Conservation (phyloP, 805 yeast species). For the Pichia sporocuriosa region DNA sequence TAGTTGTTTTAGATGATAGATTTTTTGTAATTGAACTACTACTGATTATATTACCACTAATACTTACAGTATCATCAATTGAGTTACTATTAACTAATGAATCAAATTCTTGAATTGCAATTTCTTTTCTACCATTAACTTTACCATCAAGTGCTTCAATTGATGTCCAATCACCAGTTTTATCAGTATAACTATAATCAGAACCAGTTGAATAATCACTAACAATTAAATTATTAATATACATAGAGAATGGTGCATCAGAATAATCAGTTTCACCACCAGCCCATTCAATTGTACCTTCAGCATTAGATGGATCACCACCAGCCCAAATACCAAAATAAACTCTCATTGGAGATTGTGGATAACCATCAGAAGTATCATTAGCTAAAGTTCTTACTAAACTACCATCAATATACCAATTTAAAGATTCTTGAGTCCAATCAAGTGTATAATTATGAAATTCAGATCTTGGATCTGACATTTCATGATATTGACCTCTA, state of each 20-base stretch:
- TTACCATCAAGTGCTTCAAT: constrained; percentile 51
- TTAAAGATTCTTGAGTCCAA: constrained; percentile 62
- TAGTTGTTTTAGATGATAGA: neutral
- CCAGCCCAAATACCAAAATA: constrained; percentile 77
- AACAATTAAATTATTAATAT: constrained; percentile 52
- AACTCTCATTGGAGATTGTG: constrained; percentile 77
- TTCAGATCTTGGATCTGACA: constrained; percentile 46
- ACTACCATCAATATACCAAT: constrained; percentile 70
- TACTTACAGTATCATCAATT: neutral
- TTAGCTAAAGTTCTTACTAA: constrained; percentile 59
- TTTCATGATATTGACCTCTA: constrained; percentile 67
- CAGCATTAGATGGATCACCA: constrained; percentile 58
- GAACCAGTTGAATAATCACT: constrained; percentile 64
- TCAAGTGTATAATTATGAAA: constrained; percentile 79
- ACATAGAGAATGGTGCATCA: constrained; percentile 63
- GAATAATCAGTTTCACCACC: constrained; percentile 67
- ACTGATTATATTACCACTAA: neutral
- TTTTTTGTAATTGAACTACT: neutral
- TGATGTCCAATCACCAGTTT: constrained; percentile 53
- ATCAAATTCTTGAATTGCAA: constrained; percentile 40
- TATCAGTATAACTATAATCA: constrained; percentile 48
- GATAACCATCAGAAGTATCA: constrained; percentile 63
- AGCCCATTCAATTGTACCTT: constrained; percentile 77
- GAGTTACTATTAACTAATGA: constrained; percentile 31
- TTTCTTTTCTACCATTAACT: constrained; percentile 50